Base-by-base conservation (phyloP, 257 asterid genomes). In the Primulina huaijiensis region DNA sequence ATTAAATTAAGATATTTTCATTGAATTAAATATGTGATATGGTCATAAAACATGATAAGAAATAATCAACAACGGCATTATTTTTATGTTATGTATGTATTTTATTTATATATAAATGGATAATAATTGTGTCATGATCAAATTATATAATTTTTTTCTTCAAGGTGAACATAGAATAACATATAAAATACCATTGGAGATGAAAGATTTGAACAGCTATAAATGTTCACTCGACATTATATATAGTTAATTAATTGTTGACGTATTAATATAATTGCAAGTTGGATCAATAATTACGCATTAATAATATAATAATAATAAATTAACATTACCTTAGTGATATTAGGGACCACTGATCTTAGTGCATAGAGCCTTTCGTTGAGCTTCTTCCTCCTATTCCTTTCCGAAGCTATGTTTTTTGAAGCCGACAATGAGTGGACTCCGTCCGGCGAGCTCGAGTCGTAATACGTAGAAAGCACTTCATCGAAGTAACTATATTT, bases 371-470 rank as follows among this genome's bases (percentile, higher is more conserved):
- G 76, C 67, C 89, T 83, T 11, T 89, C 87, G 62, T 89, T 89
- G 7, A 89, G 90, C 76, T 85, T 89, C 82, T 83, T 82, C 72
- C 96, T 83, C 38, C 96, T 69, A 56, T 86, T 89, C 71, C 93
- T 83, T 63, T 89, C 96, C 0, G 93, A 86, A 14, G 80, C 81
- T 58, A 87, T 89, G 85, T 89, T 89, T 79, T 86, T 89, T 0
- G 96, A 84, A 0, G 86, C 84, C 58, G 75, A 7, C 16, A 83
- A 74, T 2, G 91, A 85, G 38, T 79, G 82, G 11, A 81, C 61
- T 40, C 96, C 93, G 21, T 89, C 96, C 0, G 96, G 96, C 0
- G 96, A 89, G 73, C 96, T 89, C 60, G 90, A 86, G 75, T 89
- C 96, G 35, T 87, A 84, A 53, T 87, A 83, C 19, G 75, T 74